Evolutionary conservation across 148 eudicot genomes (phyloP).

Genomic region (Euryodendron excelsum): DNA sequence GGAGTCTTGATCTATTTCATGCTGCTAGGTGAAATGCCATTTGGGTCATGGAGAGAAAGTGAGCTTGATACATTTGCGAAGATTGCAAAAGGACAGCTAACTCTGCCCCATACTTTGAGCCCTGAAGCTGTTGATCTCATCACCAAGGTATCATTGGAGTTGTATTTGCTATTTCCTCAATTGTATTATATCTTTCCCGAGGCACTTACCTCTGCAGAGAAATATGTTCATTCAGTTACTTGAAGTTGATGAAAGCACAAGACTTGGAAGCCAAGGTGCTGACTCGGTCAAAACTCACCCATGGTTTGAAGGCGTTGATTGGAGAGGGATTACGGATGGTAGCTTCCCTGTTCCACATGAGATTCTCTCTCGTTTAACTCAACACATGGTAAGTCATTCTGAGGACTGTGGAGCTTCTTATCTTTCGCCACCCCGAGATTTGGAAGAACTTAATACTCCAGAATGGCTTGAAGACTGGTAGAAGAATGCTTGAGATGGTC

Average conservation of each 20-base stretch:
- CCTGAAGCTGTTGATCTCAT: conserved; percentile 77
- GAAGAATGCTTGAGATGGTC: neutral
- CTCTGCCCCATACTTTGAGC: conserved; percentile 62
- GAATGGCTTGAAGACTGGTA: conserved; percentile 99
- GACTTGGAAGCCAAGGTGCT: conserved; percentile 73
- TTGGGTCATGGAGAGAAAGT: conserved; percentile 94
- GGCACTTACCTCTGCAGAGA: neutral
- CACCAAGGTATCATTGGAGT: conserved; percentile 52
- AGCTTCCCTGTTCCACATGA: conserved; percentile 54
- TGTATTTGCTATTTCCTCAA: neutral
- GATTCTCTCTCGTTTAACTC: conserved; percentile 56
- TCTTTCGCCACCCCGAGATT: conserved; percentile 39
- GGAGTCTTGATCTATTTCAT: conserved; percentile 87
- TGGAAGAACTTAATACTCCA: conserved; percentile 52
- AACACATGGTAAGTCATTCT: conserved; percentile 41
- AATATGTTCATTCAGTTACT: conserved; percentile 52
- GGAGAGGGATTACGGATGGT: conserved; percentile 49
- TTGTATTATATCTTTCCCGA: neutral
- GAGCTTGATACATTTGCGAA: conserved; percentile 83
- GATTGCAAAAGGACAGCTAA: conserved; percentile 86
- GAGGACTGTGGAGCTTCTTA: conserved; percentile 42
- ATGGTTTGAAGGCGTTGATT: conserved; percentile 72
- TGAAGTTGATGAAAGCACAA: conserved; percentile 68
- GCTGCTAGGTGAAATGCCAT: conserved; percentile 98
- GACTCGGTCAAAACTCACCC: conserved; percentile 68